Percentiles rank a stretch among this genome's conserved stretches.
Conservation (phyloP, 208 protist genomes). For the Trypanosoma boissoni region DNA sequence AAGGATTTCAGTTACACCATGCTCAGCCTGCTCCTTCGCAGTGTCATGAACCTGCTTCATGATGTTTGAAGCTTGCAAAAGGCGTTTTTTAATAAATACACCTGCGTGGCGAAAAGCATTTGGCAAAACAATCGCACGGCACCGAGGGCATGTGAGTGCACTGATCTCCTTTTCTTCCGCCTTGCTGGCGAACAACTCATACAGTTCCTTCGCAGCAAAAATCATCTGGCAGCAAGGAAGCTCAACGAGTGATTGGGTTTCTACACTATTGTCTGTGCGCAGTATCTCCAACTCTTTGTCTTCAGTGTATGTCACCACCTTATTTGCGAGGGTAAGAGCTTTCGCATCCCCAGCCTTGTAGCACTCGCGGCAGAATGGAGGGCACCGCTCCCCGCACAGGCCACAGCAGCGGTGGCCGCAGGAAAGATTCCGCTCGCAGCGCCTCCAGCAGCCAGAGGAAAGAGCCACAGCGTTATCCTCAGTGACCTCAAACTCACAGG, state of each 20-base stretch:
- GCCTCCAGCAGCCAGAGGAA: slow-evolving; percentile 22
- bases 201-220: slow-evolving; percentile 21
- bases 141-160: slow-evolving; percentile 16
- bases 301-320: background rate
- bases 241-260: slow-evolving; percentile 4
- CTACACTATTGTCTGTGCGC: background rate
- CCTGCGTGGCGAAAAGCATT: background rate
- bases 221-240: background rate
- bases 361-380: slow-evolving; percentile 25
- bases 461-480: background rate
- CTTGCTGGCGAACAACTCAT: slow-evolving; percentile 11
- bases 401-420: slow-evolving; percentile 31
- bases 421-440: slow-evolving; percentile 18
- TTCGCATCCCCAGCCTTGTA: background rate
- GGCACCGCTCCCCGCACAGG: slow-evolving; percentile 56
- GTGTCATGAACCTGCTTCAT: background rate
- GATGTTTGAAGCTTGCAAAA: background rate
- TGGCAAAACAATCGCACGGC: background rate
- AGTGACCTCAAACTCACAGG: slow-evolving; percentile 17
- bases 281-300: background rate
- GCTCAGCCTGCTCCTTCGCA: background rate
- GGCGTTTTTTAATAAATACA: background rate
- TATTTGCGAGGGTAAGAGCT: background rate
- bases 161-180: slow-evolving; percentile 17
- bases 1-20: background rate